A percentile compares a stretch with the other conserved stretches of the same genome.
phyloP scores from a whole-genome alignment of 257 asterid genomes.

The Solanum acaule region DNA sequence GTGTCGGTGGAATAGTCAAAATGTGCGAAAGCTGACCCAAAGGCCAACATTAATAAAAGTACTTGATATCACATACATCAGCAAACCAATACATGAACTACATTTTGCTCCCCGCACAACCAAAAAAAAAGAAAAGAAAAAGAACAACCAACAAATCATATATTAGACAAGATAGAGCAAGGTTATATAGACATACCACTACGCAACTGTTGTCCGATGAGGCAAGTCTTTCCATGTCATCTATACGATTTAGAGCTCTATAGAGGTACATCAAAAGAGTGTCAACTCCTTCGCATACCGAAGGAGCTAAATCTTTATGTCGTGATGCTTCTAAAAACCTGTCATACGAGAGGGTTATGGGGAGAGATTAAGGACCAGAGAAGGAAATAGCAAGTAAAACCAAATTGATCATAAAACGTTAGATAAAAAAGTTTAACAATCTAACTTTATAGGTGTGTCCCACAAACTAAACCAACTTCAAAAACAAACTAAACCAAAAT shows the following conservation, averaged over 20 bases:
- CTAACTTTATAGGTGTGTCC: background rate
- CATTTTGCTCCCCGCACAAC: background rate
- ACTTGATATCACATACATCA: background rate
- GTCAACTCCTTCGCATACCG: conserved; percentile 89
- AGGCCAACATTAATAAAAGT: background rate
- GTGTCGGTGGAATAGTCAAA: background rate
- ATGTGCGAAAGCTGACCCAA: background rate
- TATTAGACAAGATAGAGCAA: background rate
- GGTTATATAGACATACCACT: conserved; percentile 54
- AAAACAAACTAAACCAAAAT: background rate
- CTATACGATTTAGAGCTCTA: conserved; percentile 65
- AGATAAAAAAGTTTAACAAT: background rate
- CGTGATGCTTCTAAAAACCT: conserved; percentile 83
- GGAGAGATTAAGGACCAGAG: conserved; percentile 4
- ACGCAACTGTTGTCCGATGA: conserved; percentile 80
- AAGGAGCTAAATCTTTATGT: conserved; percentile 47
- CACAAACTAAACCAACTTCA: background rate
- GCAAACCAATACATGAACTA: background rate
- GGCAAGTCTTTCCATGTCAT: conserved; percentile 91
- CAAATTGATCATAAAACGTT: background rate
- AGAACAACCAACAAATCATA: background rate
- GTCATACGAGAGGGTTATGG: conserved; percentile 12
- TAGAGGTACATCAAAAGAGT: conserved; percentile 87
- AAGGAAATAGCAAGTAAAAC: background rate
- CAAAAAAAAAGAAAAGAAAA: no score